Base-by-base conservation (phyloP, 306 rosid genomes). In the Rosa lucieae region DNA sequence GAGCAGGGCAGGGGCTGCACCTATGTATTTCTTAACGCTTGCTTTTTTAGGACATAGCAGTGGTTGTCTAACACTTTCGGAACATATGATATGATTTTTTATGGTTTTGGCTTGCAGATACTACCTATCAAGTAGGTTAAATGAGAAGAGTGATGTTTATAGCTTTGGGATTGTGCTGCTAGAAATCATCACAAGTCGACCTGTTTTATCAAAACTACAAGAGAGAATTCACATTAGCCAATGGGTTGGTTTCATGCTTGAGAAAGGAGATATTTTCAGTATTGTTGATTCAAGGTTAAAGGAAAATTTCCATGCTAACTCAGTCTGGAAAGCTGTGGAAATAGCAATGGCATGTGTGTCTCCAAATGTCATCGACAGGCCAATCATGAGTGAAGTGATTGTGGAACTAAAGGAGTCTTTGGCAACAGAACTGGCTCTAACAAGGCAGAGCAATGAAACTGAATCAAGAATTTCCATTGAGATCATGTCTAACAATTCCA, bases 251-350 rank as follows among this genome's bases (percentile, higher is more conserved):
- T 48, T 35, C 15, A 77, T 72, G 79, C 20, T 82, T 0, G 79
- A 23, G 29, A 26, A 26, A 26, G 29, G 29, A 26, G 29, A 26
- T 26, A 26, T 26, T 26, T 26, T 26, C 29, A 26, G 29, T 26
- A 26, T 26, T 26, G 29, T 26, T 26, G 29, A 26, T 26, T 26
- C 29, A 29, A 29, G 32, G 37, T 59, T 85, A 35, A 13, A 35
- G 1, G 73, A 73, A 47, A 42, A 67, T 1, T 85, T 67, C 47
- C 67, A 56, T 11, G 15, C 47, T 3, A 82, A 85, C 68, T 82
- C 88, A 0, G 79, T 72, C 10, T 85, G 82, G 88, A 85, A 85
- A 77, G 88, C 80, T 5, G 82, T 82, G 39, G 86, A 85, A 43
- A 63, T 77, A 26, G 84, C 86, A 32, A 42, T 77, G 78, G 53